phyloP scores from a whole-genome alignment of 192 early-diverging fungal species.

The Backusella sp. region DNA sequence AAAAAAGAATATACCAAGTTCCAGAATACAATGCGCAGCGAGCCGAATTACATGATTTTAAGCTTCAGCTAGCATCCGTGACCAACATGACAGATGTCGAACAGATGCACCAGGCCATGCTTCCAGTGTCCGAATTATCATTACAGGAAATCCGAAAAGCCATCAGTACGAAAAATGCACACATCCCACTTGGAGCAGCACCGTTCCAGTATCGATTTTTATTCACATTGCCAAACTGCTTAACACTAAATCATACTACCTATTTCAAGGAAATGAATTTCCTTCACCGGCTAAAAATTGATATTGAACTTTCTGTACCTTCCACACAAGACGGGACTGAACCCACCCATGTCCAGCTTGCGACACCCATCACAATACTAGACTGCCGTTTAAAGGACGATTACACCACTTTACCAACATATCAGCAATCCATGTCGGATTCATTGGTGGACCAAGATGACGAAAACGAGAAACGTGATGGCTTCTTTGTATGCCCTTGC shows the following conservation, averaged over 20 bases:
- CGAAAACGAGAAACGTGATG: not conserved
- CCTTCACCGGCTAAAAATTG: conserved; percentile 24
- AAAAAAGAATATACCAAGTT: conserved; percentile 28
- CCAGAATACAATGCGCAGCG: conserved; percentile 29
- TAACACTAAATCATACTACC: conserved; percentile 32
- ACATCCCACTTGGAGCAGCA: conserved; percentile 1
- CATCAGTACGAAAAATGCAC: conserved; percentile 18
- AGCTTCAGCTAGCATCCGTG: conserved; percentile 13
- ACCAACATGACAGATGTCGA: conserved; percentile 7
- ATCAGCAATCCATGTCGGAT: conserved; percentile 22
- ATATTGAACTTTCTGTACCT: conserved; percentile 20
- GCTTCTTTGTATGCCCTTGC: conserved; percentile 26
- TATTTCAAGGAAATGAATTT: conserved; percentile 27
- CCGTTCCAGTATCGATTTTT: conserved; percentile 28
- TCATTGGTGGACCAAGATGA: not conserved
- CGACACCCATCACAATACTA: conserved; percentile 25
- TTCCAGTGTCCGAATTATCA: not conserved
- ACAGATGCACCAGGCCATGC: not conserved
- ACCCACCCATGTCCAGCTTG: conserved; percentile 19
- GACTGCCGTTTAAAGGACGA: conserved; percentile 35
- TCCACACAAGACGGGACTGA: not conserved
- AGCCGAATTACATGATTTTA: conserved; percentile 18
- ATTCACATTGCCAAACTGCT: conserved; percentile 33
- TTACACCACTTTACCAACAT: conserved; percentile 28
- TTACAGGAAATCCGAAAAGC: conserved; percentile 14